Percentiles rank a stretch among this genome's conserved stretches.
Conservation (phyloP, 176 grass and related monocot species). For the Ensete glaucum region DNA sequence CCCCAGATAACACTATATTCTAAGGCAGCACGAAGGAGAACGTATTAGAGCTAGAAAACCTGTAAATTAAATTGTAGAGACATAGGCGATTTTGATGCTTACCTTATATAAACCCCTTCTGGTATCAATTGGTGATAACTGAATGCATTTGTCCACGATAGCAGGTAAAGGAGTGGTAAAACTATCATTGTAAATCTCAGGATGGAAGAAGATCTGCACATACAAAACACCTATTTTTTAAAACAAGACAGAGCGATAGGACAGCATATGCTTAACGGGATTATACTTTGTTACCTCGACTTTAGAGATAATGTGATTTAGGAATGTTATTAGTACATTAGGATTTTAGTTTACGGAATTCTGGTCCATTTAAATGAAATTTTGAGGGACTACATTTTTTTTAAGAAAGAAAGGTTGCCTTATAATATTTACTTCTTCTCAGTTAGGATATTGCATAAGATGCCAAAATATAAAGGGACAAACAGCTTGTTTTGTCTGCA, state of each 20-base stretch:
- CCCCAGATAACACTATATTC: conserved; percentile 96
- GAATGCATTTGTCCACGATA: conserved; percentile 89
- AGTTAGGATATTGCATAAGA: no score
- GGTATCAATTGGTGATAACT: conserved; percentile 95
- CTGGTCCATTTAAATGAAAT: no score
- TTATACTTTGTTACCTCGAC: no score
- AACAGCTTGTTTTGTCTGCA: no score
- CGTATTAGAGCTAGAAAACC: background rate
- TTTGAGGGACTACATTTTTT: no score
- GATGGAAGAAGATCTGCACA: conserved; percentile 91
- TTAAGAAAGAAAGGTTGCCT: no score
- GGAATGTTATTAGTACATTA: no score
- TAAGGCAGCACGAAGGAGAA: conserved; percentile 26
- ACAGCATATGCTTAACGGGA: background rate
- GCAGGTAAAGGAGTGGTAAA: conserved; percentile 65
- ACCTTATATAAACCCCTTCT: conserved; percentile 95
- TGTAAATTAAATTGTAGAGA: conserved; percentile 1
- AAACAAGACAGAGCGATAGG: conserved; percentile 2
- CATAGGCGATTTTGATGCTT: conserved; percentile 10
- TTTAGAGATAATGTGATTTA: no score
- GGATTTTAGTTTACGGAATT: no score
- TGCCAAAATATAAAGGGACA: no score
- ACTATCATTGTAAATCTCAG: conserved; percentile 80
- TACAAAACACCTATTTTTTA: background rate
- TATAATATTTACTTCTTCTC: no score